Base-by-base conservation (phyloP, 2,329 filamentous ascomycete species). In the Pseudogymnoascus verrucosus region DNA sequence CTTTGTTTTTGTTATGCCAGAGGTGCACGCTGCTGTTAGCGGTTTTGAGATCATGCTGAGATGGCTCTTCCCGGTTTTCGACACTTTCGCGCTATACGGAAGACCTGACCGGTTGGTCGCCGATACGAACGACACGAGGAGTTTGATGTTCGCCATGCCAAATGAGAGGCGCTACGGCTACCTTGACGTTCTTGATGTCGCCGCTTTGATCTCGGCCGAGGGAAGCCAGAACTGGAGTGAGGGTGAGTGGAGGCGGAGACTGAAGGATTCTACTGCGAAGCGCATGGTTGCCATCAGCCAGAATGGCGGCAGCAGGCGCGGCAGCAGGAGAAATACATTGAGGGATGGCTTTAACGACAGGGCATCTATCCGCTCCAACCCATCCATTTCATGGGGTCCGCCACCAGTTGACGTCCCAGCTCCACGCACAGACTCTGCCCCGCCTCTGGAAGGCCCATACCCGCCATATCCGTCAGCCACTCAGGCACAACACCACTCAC, bases 101-200 rank as follows among this genome's bases (percentile, higher is more conserved):
- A 89, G 95, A 21, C 95, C 95, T 0, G 89, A 85, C 28, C 87
- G 91, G 66, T 81, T 99, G 51, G 87, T 96, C 36, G 91, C 95
- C 2, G 96, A 96, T 72, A 88, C 90, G 0, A 83, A 93, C 51
- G 93, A 98, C 75, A 81, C 90, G 3, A 86, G 91, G 54, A 96
- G 95, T 64, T 81, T 99, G 68, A 99, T 99, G 95, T 99, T 98
- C 75, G 95, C 93, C 5, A 96, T 99, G 88, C 93, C 95, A 0
- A 91, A 90, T 69, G 87, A 95, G 69, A 86, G 88, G 62, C 84
- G 90, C 67, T 96, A 96, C 71, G 93, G 93, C 0, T 98, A 98
- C 71, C 78, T 99, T 26, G 95, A 98, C 71, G 86, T 92, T 37
- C 77, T 93, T 63, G 95, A 99, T 72, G 90, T 98, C 14, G 87